These are phyloP conservation scores for Thermochaetoides thermophila DNA, from an alignment of 495 filamentous ascomycete genomes.

Conservation along the genomic window DNA sequence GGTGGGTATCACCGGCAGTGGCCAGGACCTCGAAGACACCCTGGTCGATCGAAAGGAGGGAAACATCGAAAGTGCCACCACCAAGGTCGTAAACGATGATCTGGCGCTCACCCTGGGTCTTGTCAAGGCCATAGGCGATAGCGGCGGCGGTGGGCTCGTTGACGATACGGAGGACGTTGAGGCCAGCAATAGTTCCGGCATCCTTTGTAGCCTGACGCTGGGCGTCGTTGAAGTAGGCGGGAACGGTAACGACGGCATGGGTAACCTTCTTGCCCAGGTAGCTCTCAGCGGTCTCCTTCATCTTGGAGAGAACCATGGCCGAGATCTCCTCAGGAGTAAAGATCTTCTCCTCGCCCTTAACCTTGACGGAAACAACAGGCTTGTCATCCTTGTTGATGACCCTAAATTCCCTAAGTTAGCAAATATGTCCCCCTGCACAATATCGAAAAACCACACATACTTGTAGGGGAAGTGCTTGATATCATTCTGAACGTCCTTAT, in stretches of 20 bases:
- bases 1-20: slow-evolving; percentile 97
- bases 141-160: slow-evolving; percentile 87
- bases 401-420: slow-evolving; percentile 13
- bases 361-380: slow-evolving; percentile 64
- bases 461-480: slow-evolving; percentile 88
- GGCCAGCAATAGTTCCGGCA: slow-evolving; percentile 82
- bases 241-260: slow-evolving; percentile 94
- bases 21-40: slow-evolving; percentile 97
- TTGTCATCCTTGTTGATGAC: slow-evolving; percentile 70
- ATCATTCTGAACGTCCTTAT: slow-evolving; percentile 74
- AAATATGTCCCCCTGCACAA: background rate
- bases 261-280: slow-evolving; percentile 91
- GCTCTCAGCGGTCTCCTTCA: slow-evolving; percentile 93
- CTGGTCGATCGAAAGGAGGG: slow-evolving; percentile 88
- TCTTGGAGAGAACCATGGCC: slow-evolving; percentile 78
- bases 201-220: slow-evolving; percentile 98
- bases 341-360: slow-evolving; percentile 54
- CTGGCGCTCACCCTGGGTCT: slow-evolving; percentile 73
- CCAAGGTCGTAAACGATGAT: slow-evolving; percentile 96
- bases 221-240: slow-evolving; percentile 99
- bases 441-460: no score
- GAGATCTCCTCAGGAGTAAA: slow-evolving; percentile 82
- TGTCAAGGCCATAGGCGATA: slow-evolving; percentile 79
- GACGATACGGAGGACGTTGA: slow-evolving; percentile 95
- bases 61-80: slow-evolving; percentile 99